phyloP scores from a whole-genome alignment of 2,329 filamentous ascomycete genomes.

The Ceratocystis diversiconidia region DNA sequence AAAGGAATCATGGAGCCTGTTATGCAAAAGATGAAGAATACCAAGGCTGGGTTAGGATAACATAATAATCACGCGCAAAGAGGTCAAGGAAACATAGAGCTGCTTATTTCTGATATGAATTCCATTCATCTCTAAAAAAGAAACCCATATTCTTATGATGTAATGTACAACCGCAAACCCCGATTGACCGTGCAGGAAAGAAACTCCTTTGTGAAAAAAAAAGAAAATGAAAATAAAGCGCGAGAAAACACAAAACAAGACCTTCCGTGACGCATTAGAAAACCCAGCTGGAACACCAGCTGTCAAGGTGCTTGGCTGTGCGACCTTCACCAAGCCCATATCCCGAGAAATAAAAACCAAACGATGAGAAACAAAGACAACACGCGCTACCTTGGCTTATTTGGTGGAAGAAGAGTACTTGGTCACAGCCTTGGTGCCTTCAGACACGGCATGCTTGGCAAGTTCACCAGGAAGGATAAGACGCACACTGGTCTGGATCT shows the following conservation, averaged over 20 bases:
- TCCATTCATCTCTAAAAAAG: constrained; percentile 38
- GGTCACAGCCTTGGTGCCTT: constrained; percentile 99
- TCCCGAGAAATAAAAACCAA: constrained; percentile 39
- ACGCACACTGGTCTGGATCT: constrained; percentile 96
- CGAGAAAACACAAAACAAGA: constrained; percentile 32
- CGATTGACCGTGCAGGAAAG: constrained; percentile 43
- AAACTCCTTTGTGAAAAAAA: constrained; percentile 48
- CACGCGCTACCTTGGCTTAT: constrained; percentile 41
- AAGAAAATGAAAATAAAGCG: constrained; percentile 13
- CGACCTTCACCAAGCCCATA: constrained; percentile 41
- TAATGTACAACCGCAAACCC: constrained; percentile 64
- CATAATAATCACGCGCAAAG: not conserved
- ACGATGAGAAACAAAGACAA: constrained; percentile 33
- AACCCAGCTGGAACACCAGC: constrained; percentile 34
- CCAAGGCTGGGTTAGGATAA: constrained; percentile 67
- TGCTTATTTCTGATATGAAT: constrained; percentile 38
- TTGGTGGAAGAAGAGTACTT: constrained; percentile 99
- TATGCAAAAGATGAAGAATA: constrained; percentile 71
- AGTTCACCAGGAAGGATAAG: constrained; percentile 97
- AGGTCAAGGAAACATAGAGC: not conserved
- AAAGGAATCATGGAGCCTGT: constrained; percentile 82
- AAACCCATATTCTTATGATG: constrained; percentile 47
- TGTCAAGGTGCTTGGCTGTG: constrained; percentile 22
- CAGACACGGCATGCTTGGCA: constrained; percentile 98
- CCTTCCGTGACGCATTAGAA: constrained; percentile 66